phyloP scores from a whole-genome alignment of 352 stramenopile species.

The Globisporangium emineosum region DNA sequence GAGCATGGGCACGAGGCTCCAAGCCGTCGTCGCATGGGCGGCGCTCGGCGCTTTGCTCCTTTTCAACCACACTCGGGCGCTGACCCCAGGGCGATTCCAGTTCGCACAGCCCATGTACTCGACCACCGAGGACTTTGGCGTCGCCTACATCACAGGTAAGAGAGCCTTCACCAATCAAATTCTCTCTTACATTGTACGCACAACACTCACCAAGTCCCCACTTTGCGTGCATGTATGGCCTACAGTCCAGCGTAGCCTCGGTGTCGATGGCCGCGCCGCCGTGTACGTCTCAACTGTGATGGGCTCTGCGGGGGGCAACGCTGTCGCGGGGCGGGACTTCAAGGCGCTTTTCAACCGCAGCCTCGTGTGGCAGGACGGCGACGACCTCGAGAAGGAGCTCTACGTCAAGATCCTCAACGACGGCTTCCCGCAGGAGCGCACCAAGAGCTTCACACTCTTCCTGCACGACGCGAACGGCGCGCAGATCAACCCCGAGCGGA shows the following conservation, averaged over 20 bases:
- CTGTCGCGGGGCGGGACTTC: constrained; percentile 53
- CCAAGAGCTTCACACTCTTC: constrained; percentile 51
- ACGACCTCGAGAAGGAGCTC: constrained; percentile 62
- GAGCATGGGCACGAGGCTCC: background rate
- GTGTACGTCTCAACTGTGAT: constrained; percentile 62
- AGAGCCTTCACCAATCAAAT: background rate
- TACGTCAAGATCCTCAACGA: constrained; percentile 70
- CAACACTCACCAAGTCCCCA: background rate
- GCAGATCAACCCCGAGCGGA: constrained; percentile 47
- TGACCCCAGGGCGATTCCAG: constrained; percentile 46
- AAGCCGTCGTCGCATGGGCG: background rate
- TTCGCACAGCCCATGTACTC: constrained; percentile 53
- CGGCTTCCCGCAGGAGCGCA: constrained; percentile 37
- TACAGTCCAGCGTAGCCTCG: constrained; percentile 61
- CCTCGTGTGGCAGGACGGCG: constrained; percentile 73
- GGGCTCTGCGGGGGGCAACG: constrained; percentile 30
- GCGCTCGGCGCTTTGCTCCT: background rate
- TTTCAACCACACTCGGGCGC: background rate
- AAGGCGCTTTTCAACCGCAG: constrained; percentile 60
- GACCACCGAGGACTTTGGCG: constrained; percentile 61
- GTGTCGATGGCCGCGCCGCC: constrained; percentile 50
- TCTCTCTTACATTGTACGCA: background rate
- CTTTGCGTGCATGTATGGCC: background rate
- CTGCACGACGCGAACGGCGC: constrained; percentile 60
- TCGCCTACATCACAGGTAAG: constrained; percentile 51